Evolutionary conservation across 768 basidiomycete genomes (phyloP).

Genomic region (Boletus coccyginus): DNA sequence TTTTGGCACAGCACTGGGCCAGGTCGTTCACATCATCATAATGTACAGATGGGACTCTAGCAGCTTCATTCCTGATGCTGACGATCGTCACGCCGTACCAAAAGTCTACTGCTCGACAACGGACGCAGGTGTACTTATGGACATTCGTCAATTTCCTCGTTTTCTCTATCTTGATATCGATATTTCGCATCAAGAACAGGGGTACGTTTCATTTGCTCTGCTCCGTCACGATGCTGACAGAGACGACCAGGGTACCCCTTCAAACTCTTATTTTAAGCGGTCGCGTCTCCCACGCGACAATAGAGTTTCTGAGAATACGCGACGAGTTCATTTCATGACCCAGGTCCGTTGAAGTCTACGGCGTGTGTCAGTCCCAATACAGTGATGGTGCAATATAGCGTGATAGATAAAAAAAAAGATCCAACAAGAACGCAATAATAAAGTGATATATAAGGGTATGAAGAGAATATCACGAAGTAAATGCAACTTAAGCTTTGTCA

Average conservation of each 20-base stretch:
- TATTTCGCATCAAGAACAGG: constrained; percentile 91
- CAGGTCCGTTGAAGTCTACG: constrained; percentile 1
- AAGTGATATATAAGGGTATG: constrained; percentile 21
- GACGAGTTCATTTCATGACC: background rate
- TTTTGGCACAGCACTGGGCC: background rate
- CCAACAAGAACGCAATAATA: constrained; percentile 15
- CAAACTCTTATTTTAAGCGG: constrained; percentile 63
- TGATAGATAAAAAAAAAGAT: constrained; percentile 24
- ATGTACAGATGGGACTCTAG: constrained; percentile 76
- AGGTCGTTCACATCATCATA: constrained; percentile 1
- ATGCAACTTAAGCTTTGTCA: background rate
- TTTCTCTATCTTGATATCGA: constrained; percentile 80
- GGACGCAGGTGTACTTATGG: constrained; percentile 89
- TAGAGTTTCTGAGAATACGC: background rate
- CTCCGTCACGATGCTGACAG: background rate
- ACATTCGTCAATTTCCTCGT: constrained; percentile 74
- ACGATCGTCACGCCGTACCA: constrained; percentile 79
- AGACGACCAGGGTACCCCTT: constrained; percentile 67
- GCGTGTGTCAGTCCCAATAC: background rate
- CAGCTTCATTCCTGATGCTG: constrained; percentile 75
- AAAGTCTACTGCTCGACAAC: constrained; percentile 69
- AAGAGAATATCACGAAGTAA: constrained; percentile 1
- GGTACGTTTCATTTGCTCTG: constrained; percentile 42
- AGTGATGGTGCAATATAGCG: constrained; percentile 9
- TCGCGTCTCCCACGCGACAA: background rate